A percentile compares a stretch with the other conserved stretches of the same genome.
Evolutionary conservation across 2,329 filamentous ascomycete species (phyloP).

Genomic region (Cladophialophora chaetospira): DNA sequence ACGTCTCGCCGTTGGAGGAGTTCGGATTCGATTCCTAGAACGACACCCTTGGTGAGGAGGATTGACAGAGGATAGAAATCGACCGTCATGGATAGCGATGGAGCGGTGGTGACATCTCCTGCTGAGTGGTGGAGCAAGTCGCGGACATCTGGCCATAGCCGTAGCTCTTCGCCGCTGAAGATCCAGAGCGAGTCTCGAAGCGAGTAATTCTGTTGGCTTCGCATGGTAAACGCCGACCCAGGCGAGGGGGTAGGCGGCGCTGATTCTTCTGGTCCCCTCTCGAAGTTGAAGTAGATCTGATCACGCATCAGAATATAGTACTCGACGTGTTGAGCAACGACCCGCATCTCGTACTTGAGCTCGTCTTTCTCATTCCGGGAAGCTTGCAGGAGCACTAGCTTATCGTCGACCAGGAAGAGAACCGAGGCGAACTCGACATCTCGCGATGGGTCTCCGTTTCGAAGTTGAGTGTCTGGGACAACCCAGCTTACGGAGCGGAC

Average conservation of each 20-base stretch:
- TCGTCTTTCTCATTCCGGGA: slow-evolving; percentile 79
- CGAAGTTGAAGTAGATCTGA: slow-evolving; percentile 59
- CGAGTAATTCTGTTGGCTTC: slow-evolving; percentile 52
- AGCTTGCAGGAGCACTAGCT: slow-evolving; percentile 87
- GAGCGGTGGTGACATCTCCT: slow-evolving; percentile 36
- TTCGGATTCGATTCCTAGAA: slow-evolving; percentile 89
- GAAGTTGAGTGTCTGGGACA: slow-evolving; percentile 82
- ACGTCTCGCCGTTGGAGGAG: slow-evolving; percentile 90
- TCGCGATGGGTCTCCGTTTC: slow-evolving; percentile 89
- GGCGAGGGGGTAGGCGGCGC: slow-evolving; percentile 53
- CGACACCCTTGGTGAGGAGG: slow-evolving; percentile 82
- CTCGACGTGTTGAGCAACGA: slow-evolving; percentile 93
- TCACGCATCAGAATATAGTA: slow-evolving; percentile 93
- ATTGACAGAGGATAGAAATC: slow-evolving; percentile 95
- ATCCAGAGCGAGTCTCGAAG: slow-evolving; percentile 90
- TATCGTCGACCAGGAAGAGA: slow-evolving; percentile 94
- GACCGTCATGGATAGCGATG: slow-evolving; percentile 73
- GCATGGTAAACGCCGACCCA: slow-evolving; percentile 46
- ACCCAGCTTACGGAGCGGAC: slow-evolving; percentile 96
- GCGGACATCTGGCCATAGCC: slow-evolving; percentile 85
- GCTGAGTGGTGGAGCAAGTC: slow-evolving; percentile 73
- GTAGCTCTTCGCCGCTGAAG: slow-evolving; percentile 84
- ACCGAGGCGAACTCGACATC: slow-evolving; percentile 93
- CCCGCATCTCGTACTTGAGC: slow-evolving; percentile 96
- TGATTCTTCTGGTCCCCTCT: slow-evolving; percentile 48